These are phyloP conservation scores for Hypholoma sublateritium DNA, from an alignment of 768 basidiomycete species.

Conservation along the genomic window DNA sequence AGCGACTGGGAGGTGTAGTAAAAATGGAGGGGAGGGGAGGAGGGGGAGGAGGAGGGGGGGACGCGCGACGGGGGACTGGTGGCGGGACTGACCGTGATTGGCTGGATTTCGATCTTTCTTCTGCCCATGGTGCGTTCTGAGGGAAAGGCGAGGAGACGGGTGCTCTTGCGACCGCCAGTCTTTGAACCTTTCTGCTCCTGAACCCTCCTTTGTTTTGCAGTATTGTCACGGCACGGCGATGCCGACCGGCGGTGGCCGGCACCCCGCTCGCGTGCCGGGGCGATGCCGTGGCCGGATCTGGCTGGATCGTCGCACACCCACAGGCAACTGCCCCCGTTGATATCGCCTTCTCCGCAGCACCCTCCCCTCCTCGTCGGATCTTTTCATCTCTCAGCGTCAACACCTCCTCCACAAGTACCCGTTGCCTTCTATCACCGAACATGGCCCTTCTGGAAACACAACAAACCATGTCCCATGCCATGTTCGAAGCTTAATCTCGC, in stretches of 20 bases:
- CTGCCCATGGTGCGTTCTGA: slow-evolving; percentile 52
- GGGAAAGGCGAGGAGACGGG: slow-evolving; percentile 20
- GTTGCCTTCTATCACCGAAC: slow-evolving; percentile 11
- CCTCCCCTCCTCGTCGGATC: slow-evolving; percentile 18
- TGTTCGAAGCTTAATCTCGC: neutral
- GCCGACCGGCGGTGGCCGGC: slow-evolving; percentile 16
- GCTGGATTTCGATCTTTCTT: slow-evolving; percentile 82
- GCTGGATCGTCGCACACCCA: slow-evolving; percentile 19
- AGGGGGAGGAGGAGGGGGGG: slow-evolving; percentile 15
- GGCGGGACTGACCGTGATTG: slow-evolving; percentile 59
- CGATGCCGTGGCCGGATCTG: slow-evolving; percentile 13
- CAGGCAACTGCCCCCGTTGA: slow-evolving; percentile 22
- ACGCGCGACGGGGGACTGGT: slow-evolving; percentile 15
- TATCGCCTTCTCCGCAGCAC: slow-evolving; percentile 28
- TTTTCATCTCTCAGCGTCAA: slow-evolving; percentile 6
- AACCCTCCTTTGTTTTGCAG: slow-evolving; percentile 24
- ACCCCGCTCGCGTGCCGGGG: slow-evolving; percentile 14
- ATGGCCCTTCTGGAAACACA: slow-evolving; percentile 13
- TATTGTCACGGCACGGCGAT: slow-evolving; percentile 15
- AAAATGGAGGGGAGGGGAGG: slow-evolving; percentile 26
- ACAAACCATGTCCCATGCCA: neutral
- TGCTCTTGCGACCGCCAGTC: slow-evolving; percentile 14
- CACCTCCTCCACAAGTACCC: neutral
- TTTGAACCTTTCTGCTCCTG: slow-evolving; percentile 23
- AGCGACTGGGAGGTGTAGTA: slow-evolving; percentile 23